These are phyloP conservation scores for Calonectria multiphialidica DNA, from an alignment of 2,329 filamentous ascomycete species.

Conservation along the genomic window DNA sequence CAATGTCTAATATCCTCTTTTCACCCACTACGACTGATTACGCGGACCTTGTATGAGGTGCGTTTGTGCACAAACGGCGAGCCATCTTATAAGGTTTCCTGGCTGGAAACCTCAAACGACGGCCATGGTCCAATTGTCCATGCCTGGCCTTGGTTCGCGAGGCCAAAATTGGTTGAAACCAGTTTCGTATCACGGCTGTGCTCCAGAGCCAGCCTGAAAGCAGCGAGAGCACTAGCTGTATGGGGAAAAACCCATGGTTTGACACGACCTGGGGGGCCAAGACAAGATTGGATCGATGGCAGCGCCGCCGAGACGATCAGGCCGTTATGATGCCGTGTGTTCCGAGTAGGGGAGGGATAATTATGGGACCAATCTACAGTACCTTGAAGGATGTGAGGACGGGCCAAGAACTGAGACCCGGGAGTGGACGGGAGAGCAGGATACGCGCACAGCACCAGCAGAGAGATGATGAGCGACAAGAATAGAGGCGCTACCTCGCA, in stretches of 20 bases:
- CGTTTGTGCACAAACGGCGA: background rate
- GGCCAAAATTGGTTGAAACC: background rate
- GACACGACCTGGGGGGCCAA: slow-evolving; percentile 11
- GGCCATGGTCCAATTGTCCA: background rate
- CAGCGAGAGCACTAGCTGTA: slow-evolving; percentile 9
- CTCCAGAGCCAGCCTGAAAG: background rate
- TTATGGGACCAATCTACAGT: slow-evolving; percentile 13
- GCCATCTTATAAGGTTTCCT: background rate
- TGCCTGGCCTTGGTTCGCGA: background rate
- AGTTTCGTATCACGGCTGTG: background rate
- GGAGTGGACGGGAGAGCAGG: background rate
- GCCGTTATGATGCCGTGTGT: slow-evolving; percentile 43
- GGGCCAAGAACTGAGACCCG: background rate
- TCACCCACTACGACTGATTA: no score
- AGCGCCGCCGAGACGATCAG: slow-evolving; percentile 40
- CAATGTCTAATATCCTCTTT: no score
- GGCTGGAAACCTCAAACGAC: background rate
- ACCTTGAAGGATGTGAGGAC: background rate
- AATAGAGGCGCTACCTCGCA: background rate
- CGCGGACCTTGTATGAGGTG: background rate
- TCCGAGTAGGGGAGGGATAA: slow-evolving; percentile 35
- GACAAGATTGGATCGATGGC: slow-evolving; percentile 29
- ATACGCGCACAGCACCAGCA: background rate
- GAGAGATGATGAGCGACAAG: background rate
- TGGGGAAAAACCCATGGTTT: slow-evolving; percentile 8